Percentiles rank a stretch among this genome's conserved stretches.
phyloP scores from a whole-genome alignment of 1,139 yeast species.

The Diutina pseudorugosa region DNA sequence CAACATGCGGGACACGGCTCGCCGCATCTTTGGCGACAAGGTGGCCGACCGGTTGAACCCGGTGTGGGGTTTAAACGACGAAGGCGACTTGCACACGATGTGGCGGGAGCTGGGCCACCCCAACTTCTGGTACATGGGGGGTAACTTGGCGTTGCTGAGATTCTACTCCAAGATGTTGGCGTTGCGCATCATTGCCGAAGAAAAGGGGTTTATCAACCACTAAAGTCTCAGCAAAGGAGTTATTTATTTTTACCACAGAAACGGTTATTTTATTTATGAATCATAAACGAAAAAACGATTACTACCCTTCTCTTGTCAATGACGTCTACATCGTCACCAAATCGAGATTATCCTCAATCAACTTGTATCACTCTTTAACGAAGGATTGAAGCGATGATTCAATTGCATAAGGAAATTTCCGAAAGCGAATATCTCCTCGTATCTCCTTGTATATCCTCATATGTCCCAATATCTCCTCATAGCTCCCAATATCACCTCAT shows the following conservation, averaged over 20 bases:
- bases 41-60: conserved; percentile 18
- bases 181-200: conserved; percentile 18
- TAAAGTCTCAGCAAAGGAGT: not conserved
- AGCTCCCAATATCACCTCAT: too few relatives aligned
- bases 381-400: too few relatives aligned
- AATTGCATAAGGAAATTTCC: too few relatives aligned
- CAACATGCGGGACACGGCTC: conserved; percentile 28
- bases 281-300: too few relatives aligned
- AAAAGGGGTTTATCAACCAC: not conserved
- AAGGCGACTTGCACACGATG: conserved; percentile 23
- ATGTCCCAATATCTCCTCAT: too few relatives aligned
- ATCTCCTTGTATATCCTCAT: too few relatives aligned
- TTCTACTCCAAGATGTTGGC: conserved; percentile 25
- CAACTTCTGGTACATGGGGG: conserved; percentile 34
- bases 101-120: conserved; percentile 25
- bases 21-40: conserved; percentile 20
- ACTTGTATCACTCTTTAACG: too few relatives aligned
- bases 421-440: too few relatives aligned
- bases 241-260: not conserved
- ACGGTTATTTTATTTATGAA: too few relatives aligned
- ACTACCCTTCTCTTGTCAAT: too few relatives aligned
- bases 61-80: conserved; percentile 24
- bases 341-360: too few relatives aligned
- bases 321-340: too few relatives aligned
- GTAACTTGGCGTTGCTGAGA: conserved; percentile 36